phyloP scores from a whole-genome alignment of 2,329 filamentous ascomycete species.

The Fusarium longipes region DNA sequence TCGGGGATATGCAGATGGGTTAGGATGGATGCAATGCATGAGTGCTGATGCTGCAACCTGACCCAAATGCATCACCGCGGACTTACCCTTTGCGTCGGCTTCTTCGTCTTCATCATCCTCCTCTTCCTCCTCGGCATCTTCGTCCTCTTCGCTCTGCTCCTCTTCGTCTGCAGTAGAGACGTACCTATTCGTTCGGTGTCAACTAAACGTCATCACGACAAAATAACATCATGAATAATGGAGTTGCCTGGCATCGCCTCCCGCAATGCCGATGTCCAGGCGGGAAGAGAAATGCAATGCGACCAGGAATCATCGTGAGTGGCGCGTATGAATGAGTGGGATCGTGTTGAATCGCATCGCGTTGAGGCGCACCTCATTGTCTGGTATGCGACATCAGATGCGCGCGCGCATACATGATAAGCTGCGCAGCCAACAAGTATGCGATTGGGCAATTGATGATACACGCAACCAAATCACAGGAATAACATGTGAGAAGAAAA shows the following conservation, averaged over 20 bases:
- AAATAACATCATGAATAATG: neutral
- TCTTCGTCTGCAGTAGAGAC: slow-evolving; percentile 55
- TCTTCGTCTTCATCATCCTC: slow-evolving; percentile 51
- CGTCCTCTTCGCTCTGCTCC: slow-evolving; percentile 56
- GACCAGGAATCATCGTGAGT: neutral
- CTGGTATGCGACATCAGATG: slow-evolving; percentile 38
- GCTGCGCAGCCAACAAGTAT: slow-evolving; percentile 25
- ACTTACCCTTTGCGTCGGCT: slow-evolving; percentile 53
- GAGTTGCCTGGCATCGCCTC: neutral
- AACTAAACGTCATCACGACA: slow-evolving; percentile 21
- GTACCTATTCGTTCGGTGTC: slow-evolving; percentile 47
- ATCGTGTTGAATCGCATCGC: slow-evolving; percentile 6
- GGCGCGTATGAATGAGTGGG: slow-evolving; percentile 2
- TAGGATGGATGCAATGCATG: neutral
- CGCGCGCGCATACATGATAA: slow-evolving; percentile 32
- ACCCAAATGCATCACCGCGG: slow-evolving; percentile 20
- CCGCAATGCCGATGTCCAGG: neutral
- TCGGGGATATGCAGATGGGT: neutral
- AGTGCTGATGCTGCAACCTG: slow-evolving; percentile 6
- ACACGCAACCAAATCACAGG: slow-evolving; percentile 7
- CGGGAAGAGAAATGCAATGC: neutral
- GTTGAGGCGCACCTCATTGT: slow-evolving; percentile 12
- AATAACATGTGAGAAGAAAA: slow-evolving; percentile 1
- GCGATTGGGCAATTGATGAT: slow-evolving; percentile 26
- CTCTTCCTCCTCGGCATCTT: slow-evolving; percentile 54